phyloP scores from a whole-genome alignment of 2,329 filamentous ascomycete species.

The Fusarium fujikuroi region DNA sequence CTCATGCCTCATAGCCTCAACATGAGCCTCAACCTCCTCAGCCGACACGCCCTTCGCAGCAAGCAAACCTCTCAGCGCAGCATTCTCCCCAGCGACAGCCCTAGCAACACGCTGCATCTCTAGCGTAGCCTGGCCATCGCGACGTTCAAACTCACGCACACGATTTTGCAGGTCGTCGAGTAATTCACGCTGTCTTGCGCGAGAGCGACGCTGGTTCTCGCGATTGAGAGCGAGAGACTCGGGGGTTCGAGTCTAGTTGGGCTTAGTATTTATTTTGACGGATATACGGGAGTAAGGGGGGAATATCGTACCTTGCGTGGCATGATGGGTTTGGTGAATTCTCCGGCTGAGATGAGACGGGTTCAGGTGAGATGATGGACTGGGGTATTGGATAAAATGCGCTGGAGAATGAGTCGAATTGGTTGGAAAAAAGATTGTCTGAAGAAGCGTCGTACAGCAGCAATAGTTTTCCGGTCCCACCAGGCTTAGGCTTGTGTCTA shows the following conservation, averaged over 20 bases:
- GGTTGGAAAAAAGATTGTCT: constrained; percentile 12
- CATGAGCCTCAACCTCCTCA: constrained; percentile 37
- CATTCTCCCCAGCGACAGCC: constrained; percentile 56
- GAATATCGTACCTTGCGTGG: constrained; percentile 27
- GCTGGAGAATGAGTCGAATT: background rate
- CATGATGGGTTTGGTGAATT: constrained; percentile 1
- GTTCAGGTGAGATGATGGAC: background rate
- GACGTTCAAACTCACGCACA: constrained; percentile 55
- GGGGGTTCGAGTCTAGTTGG: constrained; percentile 35
- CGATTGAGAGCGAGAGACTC: constrained; percentile 48
- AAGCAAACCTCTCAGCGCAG: constrained; percentile 48
- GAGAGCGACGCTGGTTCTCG: constrained; percentile 59
- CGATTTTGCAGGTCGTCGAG: constrained; percentile 55
- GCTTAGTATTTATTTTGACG: background rate
- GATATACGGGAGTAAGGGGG: background rate
- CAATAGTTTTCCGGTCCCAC: constrained; percentile 15
- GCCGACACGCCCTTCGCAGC: constrained; percentile 29
- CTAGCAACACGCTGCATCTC: constrained; percentile 61
- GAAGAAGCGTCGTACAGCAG: background rate
- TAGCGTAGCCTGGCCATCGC: constrained; percentile 55
- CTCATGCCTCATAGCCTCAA: constrained; percentile 14
- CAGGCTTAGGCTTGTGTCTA: background rate
- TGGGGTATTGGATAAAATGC: background rate
- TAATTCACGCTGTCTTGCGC: constrained; percentile 57
- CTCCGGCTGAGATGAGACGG: background rate